Evolutionary conservation across 108 stramenopile genomes (phyloP).

Genomic region (Cyclotella baltica): DNA sequence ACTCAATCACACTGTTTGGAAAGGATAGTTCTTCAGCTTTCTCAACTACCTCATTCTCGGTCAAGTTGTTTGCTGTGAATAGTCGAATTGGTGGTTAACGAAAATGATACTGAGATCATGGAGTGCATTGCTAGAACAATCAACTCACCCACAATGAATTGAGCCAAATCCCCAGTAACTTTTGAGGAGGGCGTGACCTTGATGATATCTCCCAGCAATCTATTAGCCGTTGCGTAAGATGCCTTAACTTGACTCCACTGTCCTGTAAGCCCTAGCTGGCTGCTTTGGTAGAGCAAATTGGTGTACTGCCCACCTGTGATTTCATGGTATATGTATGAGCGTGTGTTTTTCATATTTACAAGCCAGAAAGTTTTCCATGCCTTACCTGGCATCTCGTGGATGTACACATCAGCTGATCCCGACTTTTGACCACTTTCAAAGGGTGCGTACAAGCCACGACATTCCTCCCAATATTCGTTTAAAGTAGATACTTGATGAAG

Average conservation of each 20-base stretch:
- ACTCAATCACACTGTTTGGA: constrained; percentile 94
- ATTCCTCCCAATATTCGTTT: constrained; percentile 96
- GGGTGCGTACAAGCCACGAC: constrained; percentile 92
- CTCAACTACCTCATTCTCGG: constrained; percentile 89
- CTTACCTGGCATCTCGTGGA: constrained; percentile 91
- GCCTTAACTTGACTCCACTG: constrained; percentile 93
- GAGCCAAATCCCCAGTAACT: constrained; percentile 96
- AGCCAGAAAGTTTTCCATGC: not conserved
- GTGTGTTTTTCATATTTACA: not conserved
- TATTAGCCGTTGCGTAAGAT: constrained; percentile 93
- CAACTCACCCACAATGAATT: constrained; percentile 80
- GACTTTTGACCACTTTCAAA: constrained; percentile 97
- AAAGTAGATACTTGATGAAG: constrained; percentile 67
- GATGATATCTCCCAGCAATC: constrained; percentile 95
- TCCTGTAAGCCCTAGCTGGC: constrained; percentile 91
- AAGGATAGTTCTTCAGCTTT: constrained; percentile 91
- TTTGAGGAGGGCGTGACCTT: constrained; percentile 98
- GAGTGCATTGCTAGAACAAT: too few relatives aligned
- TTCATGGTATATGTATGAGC: too few relatives aligned
- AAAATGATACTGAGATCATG: too few relatives aligned
- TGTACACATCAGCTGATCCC: constrained; percentile 94
- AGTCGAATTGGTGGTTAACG: too few relatives aligned
- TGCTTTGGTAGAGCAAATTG: constrained; percentile 94
- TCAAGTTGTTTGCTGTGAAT: constrained; percentile 77
- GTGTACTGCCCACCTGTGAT: constrained; percentile 89